Conservation (phyloP, 2,329 filamentous ascomycete species). For the Fusarium secorum region DNA sequence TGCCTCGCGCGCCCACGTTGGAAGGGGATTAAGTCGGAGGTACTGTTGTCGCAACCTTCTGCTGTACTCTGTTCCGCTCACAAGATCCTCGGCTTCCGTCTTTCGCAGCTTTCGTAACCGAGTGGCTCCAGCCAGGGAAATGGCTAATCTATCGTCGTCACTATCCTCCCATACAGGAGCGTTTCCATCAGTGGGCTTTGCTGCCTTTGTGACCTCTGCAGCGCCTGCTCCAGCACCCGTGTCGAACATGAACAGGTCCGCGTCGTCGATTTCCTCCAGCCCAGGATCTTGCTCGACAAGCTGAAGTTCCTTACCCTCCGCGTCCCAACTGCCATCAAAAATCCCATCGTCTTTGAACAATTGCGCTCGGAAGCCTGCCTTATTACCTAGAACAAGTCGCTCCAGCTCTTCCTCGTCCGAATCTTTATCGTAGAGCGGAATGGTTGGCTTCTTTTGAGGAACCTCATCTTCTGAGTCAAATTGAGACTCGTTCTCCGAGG, state of each 20-base stretch:
- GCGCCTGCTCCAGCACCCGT: conserved; percentile 59
- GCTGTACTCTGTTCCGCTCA: conserved; percentile 87
- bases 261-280: conserved; percentile 73
- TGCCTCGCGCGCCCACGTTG: conserved; percentile 65
- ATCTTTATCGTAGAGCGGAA: conserved; percentile 69
- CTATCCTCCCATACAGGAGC: conserved; percentile 88
- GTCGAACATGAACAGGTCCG: conserved; percentile 87
- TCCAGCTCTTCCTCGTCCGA: conserved; percentile 86
- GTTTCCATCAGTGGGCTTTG: conserved; percentile 45
- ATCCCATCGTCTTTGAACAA: conserved; percentile 66
- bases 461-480: conserved; percentile 41
- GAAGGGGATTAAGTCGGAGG: conserved; percentile 65
- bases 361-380: conserved; percentile 79
- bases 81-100: conserved; percentile 82
- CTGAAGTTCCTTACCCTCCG: conserved; percentile 46
- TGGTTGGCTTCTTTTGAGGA: conserved; percentile 43
- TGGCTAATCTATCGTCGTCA: conserved; percentile 86
- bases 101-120: conserved; percentile 83
- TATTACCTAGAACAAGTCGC: conserved; percentile 86
- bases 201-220: conserved; percentile 44
- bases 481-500: conserved; percentile 44
- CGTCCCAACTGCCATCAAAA: conserved; percentile 44
- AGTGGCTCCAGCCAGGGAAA: conserved; percentile 80
- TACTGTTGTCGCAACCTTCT: conserved; percentile 82
- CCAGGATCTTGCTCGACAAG: conserved; percentile 57